phyloP scores from a whole-genome alignment of 257 asterid genomes.

The Coffea canephora region DNA sequence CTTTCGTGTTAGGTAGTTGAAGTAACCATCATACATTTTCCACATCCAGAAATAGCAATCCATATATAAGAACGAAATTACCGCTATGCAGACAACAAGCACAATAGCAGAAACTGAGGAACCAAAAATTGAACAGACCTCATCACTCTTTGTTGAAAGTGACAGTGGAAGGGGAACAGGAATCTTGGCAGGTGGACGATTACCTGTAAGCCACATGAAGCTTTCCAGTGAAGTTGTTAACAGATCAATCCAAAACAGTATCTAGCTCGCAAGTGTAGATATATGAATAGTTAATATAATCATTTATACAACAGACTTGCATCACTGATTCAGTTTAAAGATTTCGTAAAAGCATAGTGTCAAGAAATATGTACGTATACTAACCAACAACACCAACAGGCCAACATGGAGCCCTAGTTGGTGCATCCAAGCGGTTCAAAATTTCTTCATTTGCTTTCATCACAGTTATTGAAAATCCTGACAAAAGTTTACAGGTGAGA shows the following conservation, averaged over 20 bases:
- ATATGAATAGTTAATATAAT: background rate
- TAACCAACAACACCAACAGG: constrained; percentile 90
- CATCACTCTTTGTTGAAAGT: constrained; percentile 54
- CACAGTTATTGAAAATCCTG: constrained; percentile 92
- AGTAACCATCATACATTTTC: background rate
- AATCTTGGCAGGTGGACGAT: constrained; percentile 88
- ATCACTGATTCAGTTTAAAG: background rate
- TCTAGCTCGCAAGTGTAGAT: background rate
- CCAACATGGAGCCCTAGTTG: constrained; percentile 96
- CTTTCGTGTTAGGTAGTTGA: background rate
- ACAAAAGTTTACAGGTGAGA: constrained; percentile 20
- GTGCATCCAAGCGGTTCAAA: constrained; percentile 79
- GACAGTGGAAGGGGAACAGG: constrained; percentile 91
- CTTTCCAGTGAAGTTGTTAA: constrained; percentile 18
- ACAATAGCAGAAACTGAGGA: background rate
- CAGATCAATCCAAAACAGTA: background rate
- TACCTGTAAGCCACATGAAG: constrained; percentile 43
- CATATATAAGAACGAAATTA: background rate
- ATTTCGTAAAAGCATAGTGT: background rate
- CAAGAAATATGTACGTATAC: constrained; percentile 15
- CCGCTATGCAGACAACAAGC: too few species aligned
- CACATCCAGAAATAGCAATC: background rate
- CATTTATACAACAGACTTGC: background rate
- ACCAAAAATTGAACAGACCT: constrained; percentile 44
- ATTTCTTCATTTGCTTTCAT: constrained; percentile 78